Conservation (phyloP, 1,284 basidiomycete species). For the Lentinus polychrous region DNA sequence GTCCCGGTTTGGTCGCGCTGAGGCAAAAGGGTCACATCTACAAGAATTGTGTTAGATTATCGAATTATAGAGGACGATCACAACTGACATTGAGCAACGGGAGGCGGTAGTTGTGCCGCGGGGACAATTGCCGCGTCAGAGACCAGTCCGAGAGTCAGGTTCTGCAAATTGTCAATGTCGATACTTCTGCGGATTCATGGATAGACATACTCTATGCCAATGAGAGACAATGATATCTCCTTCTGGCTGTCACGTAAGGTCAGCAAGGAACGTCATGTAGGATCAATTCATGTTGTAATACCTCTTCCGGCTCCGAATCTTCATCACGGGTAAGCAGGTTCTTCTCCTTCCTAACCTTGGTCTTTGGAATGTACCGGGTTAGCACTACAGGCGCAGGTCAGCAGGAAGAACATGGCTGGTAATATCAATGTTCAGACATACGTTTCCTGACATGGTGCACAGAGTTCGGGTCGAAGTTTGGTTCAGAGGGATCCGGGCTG, state of each 20-base stretch:
- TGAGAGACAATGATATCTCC: slow-evolving; percentile 66
- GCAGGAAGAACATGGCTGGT: not conserved
- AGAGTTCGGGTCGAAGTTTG: slow-evolving; percentile 44
- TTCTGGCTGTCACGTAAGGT: slow-evolving; percentile 21
- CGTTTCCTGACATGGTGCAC: slow-evolving; percentile 80
- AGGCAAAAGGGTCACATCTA: slow-evolving; percentile 58
- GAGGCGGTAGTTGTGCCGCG: slow-evolving; percentile 54
- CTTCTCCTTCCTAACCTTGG: slow-evolving; percentile 75
- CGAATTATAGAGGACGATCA: slow-evolving; percentile 4
- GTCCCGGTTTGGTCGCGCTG: slow-evolving; percentile 55
- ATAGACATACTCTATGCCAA: slow-evolving; percentile 62
- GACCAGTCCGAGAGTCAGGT: slow-evolving; percentile 83
- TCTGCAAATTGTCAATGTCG: slow-evolving; percentile 34
- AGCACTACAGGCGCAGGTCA: slow-evolving; percentile 47
- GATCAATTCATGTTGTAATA: no score
- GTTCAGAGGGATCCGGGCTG: slow-evolving; percentile 54
- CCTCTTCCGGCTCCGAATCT: slow-evolving; percentile 28
- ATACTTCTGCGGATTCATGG: not conserved
- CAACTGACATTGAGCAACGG: slow-evolving; percentile 54
- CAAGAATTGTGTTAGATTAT: slow-evolving; percentile 5
- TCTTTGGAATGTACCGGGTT: slow-evolving; percentile 74
- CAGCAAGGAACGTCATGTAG: slow-evolving; percentile 32
- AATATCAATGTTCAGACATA: slow-evolving; percentile 24
- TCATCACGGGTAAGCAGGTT: slow-evolving; percentile 54
- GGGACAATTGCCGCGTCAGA: slow-evolving; percentile 60